Percentiles rank a stretch among this genome's conserved stretches.
Conservation (phyloP, 768 basidiomycete genomes). For the Kwoniella sp. region DNA sequence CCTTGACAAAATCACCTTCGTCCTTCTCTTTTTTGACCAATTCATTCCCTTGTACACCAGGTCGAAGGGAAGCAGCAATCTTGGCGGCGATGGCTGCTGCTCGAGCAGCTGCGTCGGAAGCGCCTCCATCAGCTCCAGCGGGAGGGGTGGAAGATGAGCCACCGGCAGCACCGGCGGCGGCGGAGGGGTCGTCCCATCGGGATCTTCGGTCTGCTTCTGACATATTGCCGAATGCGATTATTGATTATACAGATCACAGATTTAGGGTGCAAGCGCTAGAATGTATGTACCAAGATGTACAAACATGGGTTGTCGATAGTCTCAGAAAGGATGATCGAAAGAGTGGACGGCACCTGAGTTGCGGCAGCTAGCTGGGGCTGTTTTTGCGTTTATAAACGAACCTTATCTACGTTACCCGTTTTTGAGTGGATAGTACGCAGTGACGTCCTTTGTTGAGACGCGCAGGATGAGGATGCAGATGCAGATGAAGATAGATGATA, state of each 20-base stretch:
- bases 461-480: too few species aligned
- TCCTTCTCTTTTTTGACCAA: constrained; percentile 63
- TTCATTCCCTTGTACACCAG: constrained; percentile 55
- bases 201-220: constrained; percentile 63
- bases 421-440: not conserved
- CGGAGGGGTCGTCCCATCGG: constrained; percentile 73
- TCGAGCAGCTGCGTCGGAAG: constrained; percentile 62
- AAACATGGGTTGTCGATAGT: too few species aligned
- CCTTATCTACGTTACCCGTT: not conserved
- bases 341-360: too few species aligned
- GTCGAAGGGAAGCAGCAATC: constrained; percentile 66
- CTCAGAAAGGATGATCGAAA: too few species aligned
- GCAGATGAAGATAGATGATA: too few species aligned
- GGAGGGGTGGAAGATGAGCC: constrained; percentile 55
- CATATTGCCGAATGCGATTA: not conserved
- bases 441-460: not conserved
- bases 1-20: constrained; percentile 79
- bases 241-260: too few species aligned
- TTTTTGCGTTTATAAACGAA: not conserved
- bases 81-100: constrained; percentile 86
- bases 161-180: not conserved
- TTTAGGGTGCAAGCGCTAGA: too few species aligned
- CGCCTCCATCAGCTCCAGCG: constrained; percentile 50
- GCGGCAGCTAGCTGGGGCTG: too few species aligned
- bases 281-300: not conserved